Evolutionary conservation across 208 protist genomes (phyloP).

Genomic region (Porcisia hertigi): DNA sequence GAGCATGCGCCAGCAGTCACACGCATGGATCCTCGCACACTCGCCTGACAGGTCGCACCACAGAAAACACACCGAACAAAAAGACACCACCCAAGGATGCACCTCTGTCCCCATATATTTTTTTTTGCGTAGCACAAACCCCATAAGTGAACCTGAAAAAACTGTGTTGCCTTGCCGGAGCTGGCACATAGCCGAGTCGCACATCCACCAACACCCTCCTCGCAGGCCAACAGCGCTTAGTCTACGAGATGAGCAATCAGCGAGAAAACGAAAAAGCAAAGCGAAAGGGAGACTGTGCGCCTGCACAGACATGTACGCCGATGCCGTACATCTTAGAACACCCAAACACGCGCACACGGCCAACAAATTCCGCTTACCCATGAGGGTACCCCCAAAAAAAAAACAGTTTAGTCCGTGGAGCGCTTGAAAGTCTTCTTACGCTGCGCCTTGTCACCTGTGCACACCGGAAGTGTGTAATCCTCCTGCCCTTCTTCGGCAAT

Average conservation of each 20-base stretch:
- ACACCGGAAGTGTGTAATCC: constrained; percentile 39
- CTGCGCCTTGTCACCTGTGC: constrained; percentile 25
- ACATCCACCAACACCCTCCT: background rate
- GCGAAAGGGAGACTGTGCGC: background rate
- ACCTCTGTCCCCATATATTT: background rate
- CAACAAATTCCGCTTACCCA: background rate
- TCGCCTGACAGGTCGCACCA: background rate
- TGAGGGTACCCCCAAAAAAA: background rate
- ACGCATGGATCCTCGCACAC: background rate
- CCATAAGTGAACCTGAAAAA: background rate
- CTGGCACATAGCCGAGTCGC: background rate
- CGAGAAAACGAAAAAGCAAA: background rate
- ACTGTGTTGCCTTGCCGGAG: background rate
- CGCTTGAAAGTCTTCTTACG: constrained; percentile 34
- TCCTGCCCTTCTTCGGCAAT: constrained; percentile 32
- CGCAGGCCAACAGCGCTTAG: background rate
- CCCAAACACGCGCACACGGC: background rate
- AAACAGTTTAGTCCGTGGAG: constrained; percentile 33
- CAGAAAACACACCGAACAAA: constrained; percentile 11
- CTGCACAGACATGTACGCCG: background rate
- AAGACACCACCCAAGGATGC: background rate
- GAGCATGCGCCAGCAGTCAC: background rate
- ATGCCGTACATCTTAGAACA: background rate
- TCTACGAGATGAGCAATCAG: background rate
- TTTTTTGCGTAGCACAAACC: background rate